Evolutionary conservation across 805 yeast species (phyloP).

Genomic region (Myxozyma neotropica): DNA sequence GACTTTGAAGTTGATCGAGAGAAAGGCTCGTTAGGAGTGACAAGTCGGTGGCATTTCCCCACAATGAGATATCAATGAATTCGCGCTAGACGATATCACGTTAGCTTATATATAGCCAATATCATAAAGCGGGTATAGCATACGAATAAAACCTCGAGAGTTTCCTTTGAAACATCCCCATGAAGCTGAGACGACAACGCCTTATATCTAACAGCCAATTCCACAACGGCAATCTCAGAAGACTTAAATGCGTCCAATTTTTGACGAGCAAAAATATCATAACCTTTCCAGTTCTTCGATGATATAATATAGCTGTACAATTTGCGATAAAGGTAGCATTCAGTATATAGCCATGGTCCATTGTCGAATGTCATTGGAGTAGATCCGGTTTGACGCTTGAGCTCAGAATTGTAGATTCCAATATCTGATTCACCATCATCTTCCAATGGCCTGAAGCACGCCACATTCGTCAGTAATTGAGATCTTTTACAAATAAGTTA

Average conservation of each 20-base stretch:
- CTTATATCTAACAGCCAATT: conserved; percentile 68
- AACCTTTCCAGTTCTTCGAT: conserved; percentile 51
- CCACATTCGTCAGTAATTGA: no score
- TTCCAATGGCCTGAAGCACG: conserved; percentile 48
- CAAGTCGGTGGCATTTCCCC: conserved; percentile 99
- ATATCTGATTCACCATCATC: conserved; percentile 45
- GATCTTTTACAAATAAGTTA: not conserved
- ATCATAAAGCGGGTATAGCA: not conserved
- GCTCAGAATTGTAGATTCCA: conserved; percentile 60
- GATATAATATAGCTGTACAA: conserved; percentile 40
- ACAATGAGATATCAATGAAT: conserved; percentile 80
- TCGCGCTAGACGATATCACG: conserved; percentile 61
- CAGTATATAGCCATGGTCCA: conserved; percentile 90
- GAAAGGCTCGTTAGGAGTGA: conserved; percentile 83
- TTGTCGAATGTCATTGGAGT: conserved; percentile 64
- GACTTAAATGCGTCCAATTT: conserved; percentile 76
- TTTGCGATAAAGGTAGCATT: conserved; percentile 77
- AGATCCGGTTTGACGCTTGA: conserved; percentile 40
- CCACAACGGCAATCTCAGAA: conserved; percentile 76
- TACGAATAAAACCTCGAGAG: conserved; percentile 35
- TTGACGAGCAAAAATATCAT: conserved; percentile 72
- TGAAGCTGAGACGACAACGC: conserved; percentile 43
- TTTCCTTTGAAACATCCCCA: conserved; percentile 33
- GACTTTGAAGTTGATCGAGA: conserved; percentile 82
- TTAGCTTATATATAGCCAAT: conserved; percentile 43